These are phyloP conservation scores for Medicago ruthenica DNA, from an alignment of 306 rosid genomes.

Conservation along the genomic window DNA sequence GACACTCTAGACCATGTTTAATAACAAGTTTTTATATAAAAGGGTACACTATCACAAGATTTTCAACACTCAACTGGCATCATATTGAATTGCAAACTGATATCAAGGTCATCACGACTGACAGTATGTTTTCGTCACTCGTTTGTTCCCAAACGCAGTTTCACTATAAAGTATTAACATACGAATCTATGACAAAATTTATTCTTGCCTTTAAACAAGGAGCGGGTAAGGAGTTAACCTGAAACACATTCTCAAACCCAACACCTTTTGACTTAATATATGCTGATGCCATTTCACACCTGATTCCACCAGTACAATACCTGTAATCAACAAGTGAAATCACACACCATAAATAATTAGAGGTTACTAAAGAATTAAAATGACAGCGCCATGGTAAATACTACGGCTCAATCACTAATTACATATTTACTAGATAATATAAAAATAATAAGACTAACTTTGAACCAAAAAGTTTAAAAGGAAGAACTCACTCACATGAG, in stretches of 20 bases:
- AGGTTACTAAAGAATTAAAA: constrained; percentile 1
- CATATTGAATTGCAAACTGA: constrained; percentile 14
- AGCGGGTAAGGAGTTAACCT: constrained; percentile 56
- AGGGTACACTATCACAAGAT: constrained; percentile 35
- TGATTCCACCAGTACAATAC: constrained; percentile 98
- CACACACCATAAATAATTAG: constrained; percentile 2
- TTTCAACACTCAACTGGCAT: constrained; percentile 23
- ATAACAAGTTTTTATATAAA: not conserved
- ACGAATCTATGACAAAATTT: constrained; percentile 5
- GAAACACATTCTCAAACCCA: constrained; percentile 91
- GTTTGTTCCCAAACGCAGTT: not conserved
- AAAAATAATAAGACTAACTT: not conserved
- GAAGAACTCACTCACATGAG: constrained; percentile 80
- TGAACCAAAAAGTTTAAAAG: not conserved
- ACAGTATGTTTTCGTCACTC: not conserved
- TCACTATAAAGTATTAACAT: not conserved
- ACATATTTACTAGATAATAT: not conserved
- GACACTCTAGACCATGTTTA: not conserved
- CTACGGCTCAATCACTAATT: constrained; percentile 12
- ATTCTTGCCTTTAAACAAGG: not conserved
- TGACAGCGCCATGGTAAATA: not conserved
- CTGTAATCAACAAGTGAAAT: constrained; percentile 54
- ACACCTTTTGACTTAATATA: constrained; percentile 88
- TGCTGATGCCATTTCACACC: constrained; percentile 99
- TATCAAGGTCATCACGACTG: not conserved